Base-by-base conservation (phyloP, 108 stramenopile genomes). In the Nitzschia sp. region DNA sequence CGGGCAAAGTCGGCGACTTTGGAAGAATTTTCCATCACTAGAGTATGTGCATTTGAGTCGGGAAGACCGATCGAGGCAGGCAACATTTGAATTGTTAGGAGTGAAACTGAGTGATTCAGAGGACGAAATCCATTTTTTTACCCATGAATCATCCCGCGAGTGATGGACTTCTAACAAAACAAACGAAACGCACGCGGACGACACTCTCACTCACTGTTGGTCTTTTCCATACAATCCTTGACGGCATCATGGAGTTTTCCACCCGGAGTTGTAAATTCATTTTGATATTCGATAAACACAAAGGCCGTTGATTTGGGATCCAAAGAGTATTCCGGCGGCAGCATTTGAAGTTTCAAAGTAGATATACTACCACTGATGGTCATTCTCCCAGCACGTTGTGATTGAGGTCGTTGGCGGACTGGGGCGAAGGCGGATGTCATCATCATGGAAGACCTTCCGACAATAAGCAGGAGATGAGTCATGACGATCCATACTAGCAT, bases 271-370 rank as follows among this genome's bases (percentile, higher is more conserved):
- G 85, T 79, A 55, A 92, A 92, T 55, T 92, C 90, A 68, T 92
- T 92, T 68, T 92, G 90, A 72, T 75, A 92, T 61, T 92, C 90
- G 64, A 92, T 87, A 45, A 88, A 82, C 28, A 92, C 75, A 36
- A 86, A 61, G 0, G 90, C 90, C 22, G 90, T 92, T 34, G 75
- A 72, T 16, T 47, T 47, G n/a, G 87, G 81, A 58, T 83, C 66
- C 71, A 88, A 75, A 34, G 53, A 47, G 31, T 59, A 76, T 15
- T 44, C n/a, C n/a, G n/a, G n/a, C n/a, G n/a, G n/a, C 68, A 23
- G 41, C 56, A n/a, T n/a, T n/a, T n/a, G n/a, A 25, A 32, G 8
- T 25, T 44, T 32, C 11, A 45, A 45, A n/a, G 45, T 45, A 45
- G n/a, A 45, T 16, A n/a, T 45, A 45, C 0, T n/a, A n/a, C 16